Evolutionary conservation across 2,329 filamentous ascomycete genomes (phyloP).

Genomic region (Penicillium sp.): DNA sequence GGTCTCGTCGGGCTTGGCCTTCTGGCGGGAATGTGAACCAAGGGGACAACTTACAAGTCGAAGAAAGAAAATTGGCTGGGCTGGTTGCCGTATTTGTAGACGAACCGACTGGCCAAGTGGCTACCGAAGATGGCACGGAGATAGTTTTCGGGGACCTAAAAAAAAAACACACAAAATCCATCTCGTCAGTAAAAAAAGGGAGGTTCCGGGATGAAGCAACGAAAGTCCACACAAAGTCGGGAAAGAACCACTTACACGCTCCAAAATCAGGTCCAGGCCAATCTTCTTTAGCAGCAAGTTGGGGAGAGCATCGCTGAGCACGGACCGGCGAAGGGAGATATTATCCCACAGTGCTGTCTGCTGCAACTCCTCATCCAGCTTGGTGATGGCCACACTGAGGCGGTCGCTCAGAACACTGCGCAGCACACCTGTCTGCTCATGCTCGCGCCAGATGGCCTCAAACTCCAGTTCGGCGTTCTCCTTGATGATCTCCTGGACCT

Average conservation of each 20-base stretch:
- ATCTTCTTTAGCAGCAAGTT: slow-evolving; percentile 80
- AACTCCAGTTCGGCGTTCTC: slow-evolving; percentile 91
- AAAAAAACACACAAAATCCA: neutral
- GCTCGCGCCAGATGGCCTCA: slow-evolving; percentile 95
- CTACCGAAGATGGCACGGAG: slow-evolving; percentile 93
- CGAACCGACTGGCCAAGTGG: slow-evolving; percentile 89
- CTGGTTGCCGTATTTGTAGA: slow-evolving; percentile 88
- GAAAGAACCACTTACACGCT: slow-evolving; percentile 53
- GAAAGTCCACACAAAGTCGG: neutral
- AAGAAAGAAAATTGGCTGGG: slow-evolving; percentile 98
- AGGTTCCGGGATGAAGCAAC: neutral
- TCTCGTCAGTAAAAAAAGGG: no score
- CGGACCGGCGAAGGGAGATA: slow-evolving; percentile 65
- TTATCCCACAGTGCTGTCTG: slow-evolving; percentile 88
- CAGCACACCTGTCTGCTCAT: slow-evolving; percentile 70
- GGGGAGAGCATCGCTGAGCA: slow-evolving; percentile 80
- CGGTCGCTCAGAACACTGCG: slow-evolving; percentile 87
- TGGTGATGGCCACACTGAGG: slow-evolving; percentile 88
- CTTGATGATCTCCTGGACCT: slow-evolving; percentile 85
- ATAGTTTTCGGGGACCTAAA: slow-evolving; percentile 77
- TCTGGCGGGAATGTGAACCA: no score
- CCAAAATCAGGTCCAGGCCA: slow-evolving; percentile 78
- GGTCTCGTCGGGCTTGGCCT: no score
- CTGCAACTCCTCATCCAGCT: slow-evolving; percentile 92
- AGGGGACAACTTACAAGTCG: slow-evolving; percentile 68